Evolutionary conservation across 192 early-diverging fungal species (phyloP).

Genomic region (Linnemannia hyalina): DNA sequence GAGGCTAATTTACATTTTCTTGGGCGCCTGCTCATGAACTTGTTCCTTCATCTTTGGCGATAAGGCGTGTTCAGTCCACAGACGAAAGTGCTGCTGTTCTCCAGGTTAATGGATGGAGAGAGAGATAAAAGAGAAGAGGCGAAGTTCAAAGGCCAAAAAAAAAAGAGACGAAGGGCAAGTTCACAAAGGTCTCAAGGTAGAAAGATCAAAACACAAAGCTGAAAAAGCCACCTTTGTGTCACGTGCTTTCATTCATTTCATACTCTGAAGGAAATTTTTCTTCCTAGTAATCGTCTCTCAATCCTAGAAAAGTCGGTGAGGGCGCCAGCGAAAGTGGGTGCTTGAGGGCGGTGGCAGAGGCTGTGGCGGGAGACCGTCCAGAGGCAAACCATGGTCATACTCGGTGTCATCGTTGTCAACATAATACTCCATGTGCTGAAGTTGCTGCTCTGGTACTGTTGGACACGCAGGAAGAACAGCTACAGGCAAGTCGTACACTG

Average conservation of each 20-base stretch:
- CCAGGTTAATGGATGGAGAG: conserved; percentile 6
- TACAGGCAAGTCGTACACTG: background rate
- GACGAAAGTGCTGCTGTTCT: background rate
- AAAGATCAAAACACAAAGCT: background rate
- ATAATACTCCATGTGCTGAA: background rate
- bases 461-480: background rate
- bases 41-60: conserved; percentile 81
- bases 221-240: conserved; percentile 6
- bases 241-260: conserved; percentile 9
- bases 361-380: background rate
- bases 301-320: conserved; percentile 25
- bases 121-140: background rate
- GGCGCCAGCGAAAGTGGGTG: conserved; percentile 34
- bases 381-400: background rate
- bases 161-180: conserved; percentile 10
- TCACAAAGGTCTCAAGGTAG: background rate
- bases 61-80: conserved; percentile 14
- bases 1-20: conserved; percentile 75
- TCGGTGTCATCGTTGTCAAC: background rate
- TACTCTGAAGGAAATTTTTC: no score
- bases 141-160: conserved; percentile 13
- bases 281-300: background rate
- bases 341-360: background rate
- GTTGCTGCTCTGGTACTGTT: background rate
- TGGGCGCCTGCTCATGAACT: conserved; percentile 70